Evolutionary conservation across 2,329 filamentous ascomycete genomes (phyloP).

Genomic region (Zymoseptoria passerinii): DNA sequence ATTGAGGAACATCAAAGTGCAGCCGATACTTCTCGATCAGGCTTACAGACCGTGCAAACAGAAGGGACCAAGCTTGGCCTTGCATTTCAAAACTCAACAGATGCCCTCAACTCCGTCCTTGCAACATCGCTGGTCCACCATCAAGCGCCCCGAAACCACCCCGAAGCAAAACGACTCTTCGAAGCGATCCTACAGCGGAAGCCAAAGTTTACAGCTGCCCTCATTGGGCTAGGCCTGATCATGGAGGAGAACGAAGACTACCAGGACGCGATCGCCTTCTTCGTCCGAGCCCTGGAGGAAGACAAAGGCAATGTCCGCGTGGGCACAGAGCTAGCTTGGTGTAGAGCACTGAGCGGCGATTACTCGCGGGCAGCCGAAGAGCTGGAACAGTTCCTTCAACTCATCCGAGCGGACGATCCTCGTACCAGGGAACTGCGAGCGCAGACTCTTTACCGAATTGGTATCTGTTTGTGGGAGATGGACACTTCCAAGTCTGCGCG

Average conservation of each 20-base stretch:
- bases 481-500: constrained; percentile 66
- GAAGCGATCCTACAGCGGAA: constrained; percentile 71
- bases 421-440: constrained; percentile 65
- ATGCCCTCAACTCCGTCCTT: constrained; percentile 68
- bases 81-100: constrained; percentile 58
- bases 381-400: constrained; percentile 59
- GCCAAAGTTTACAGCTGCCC: constrained; percentile 64
- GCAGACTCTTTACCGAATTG: constrained; percentile 78
- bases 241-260: constrained; percentile 91
- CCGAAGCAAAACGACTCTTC: constrained; percentile 80
- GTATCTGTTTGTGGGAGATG: constrained; percentile 77
- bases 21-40: constrained; percentile 71
- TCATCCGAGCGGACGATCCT: constrained; percentile 54
- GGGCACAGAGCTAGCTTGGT: constrained; percentile 83
- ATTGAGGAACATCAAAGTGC: constrained; percentile 78
- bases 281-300: constrained; percentile 64
- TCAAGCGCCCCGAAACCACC: constrained; percentile 80
- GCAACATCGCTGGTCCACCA: constrained; percentile 85
- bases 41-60: constrained; percentile 50
- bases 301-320: constrained; percentile 70
- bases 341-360: constrained; percentile 74
- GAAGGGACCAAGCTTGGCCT: constrained; percentile 62
- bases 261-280: constrained; percentile 68
- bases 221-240: constrained; percentile 86
- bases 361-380: constrained; percentile 59